A percentile compares a stretch with the other conserved stretches of the same genome.
Evolutionary conservation across 495 filamentous ascomycete species (phyloP).

Genomic region (Penicillium odoratum): DNA sequence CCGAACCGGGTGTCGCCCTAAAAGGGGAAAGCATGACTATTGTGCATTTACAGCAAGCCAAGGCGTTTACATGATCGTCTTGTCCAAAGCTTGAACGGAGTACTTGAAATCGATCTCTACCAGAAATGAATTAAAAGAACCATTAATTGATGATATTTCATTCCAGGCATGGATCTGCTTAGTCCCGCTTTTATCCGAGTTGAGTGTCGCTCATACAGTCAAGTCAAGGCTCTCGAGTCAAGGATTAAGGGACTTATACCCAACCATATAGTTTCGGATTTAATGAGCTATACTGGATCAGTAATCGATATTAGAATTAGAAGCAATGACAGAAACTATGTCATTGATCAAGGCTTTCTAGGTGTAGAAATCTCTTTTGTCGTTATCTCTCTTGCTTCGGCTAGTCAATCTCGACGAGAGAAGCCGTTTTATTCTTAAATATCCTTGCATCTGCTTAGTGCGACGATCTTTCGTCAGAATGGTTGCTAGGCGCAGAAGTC

Average conservation of each 20-base stretch:
- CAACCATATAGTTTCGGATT: background rate
- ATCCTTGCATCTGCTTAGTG: constrained; percentile 42
- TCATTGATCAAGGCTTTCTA: too few species aligned
- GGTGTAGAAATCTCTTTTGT: constrained; percentile 32
- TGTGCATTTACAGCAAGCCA: background rate
- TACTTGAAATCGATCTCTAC: background rate
- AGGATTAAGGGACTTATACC: constrained; percentile 18
- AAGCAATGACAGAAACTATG: too few species aligned
- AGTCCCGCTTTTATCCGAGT: background rate
- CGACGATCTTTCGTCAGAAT: constrained; percentile 37
- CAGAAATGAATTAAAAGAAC: background rate
- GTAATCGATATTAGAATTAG: too few species aligned
- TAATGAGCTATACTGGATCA: background rate
- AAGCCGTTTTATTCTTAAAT: constrained; percentile 35
- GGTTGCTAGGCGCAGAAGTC: constrained; percentile 35
- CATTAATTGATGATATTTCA: background rate
- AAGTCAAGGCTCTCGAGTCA: constrained; percentile 27
- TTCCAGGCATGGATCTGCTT: background rate
- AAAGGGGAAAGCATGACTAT: background rate
- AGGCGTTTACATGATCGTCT: background rate
- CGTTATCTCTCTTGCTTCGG: constrained; percentile 16
- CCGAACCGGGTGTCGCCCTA: constrained; percentile 4
- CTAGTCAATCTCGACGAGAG: constrained; percentile 21
- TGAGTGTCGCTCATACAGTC: background rate
- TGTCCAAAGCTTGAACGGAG: background rate